Evolutionary conservation across 495 filamentous ascomycete species (phyloP), one percentile per base, ranked within the genome.

Genomic region (Penicillium ucsense): DNA sequence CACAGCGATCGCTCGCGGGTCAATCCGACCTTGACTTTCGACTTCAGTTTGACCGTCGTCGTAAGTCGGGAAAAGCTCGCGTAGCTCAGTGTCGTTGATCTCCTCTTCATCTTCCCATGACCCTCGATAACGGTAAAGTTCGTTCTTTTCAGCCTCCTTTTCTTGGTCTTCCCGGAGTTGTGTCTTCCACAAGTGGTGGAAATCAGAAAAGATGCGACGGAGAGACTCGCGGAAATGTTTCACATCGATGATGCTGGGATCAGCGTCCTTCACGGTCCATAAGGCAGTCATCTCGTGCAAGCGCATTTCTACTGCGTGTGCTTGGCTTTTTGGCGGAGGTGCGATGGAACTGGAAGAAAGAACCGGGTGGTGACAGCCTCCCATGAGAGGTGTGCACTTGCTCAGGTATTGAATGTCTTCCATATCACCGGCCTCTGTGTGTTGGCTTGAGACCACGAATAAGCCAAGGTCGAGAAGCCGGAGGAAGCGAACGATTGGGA

Each of bases 71-170:
- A 98, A 97, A 34, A 96, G 71, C 46, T 81, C 72, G 20, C 82
- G 67, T 34, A 95, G 78, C 38, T 89, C 88, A 43, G 83, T 75
- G 56, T 89, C 80, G 43, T 86, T 82, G n/a, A 78, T 74, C 50
- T 85, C 85, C 45, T 89, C 83, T 49, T 79, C 76, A 35, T 89
- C 86, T 39, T 84, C 82, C 43, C 78, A 69, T 5, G 76, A 81
- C 11, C 89, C 91, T 52, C 77, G 77, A 64, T 88, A 95, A 8
- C 80, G 82, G 63, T 91, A 99, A 27, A 91, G 58, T 41, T 88
- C 85, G 9, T 72, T 77, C 52, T 85, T 86, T 20, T 77, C 71
- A 8, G 85, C 79, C 47, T 81, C 80, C 45, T 83, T 74, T 56
- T 82, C 78, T 57, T 86, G 82, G 51, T 94, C 89, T 30, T 81